Percentiles rank a stretch among this genome's conserved stretches.
phyloP scores from a whole-genome alignment of 352 stramenopile species.

The Phytopythium cucurbitacearum region DNA sequence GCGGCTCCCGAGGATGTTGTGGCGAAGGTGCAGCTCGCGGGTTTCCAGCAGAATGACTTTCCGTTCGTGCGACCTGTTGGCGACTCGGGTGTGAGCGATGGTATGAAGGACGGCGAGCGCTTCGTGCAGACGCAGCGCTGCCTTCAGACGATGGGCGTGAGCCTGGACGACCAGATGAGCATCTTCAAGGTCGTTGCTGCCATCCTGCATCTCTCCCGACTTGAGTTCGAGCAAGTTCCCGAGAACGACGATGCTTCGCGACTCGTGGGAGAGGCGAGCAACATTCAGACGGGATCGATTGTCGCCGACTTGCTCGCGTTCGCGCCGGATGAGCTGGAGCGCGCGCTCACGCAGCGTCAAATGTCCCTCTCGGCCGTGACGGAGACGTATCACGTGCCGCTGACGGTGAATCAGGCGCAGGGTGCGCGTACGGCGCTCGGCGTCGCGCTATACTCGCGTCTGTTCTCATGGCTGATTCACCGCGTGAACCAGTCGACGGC shows the following conservation, averaged over 20 bases:
- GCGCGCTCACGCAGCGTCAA: conserved; percentile 69
- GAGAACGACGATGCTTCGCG: conserved; percentile 70
- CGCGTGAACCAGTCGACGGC: conserved; percentile 79
- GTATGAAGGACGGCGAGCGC: conserved; percentile 65
- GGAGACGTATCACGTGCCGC: conserved; percentile 81
- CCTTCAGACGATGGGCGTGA: conserved; percentile 74
- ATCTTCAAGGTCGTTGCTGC: conserved; percentile 77
- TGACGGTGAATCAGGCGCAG: conserved; percentile 80
- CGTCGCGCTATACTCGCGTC: conserved; percentile 90
- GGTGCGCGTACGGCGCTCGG: conserved; percentile 70
- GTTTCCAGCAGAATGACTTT: conserved; percentile 78
- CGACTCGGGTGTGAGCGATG: conserved; percentile 40
- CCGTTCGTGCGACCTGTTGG: conserved; percentile 54
- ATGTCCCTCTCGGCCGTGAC: conserved; percentile 74
- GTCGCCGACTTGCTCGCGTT: conserved; percentile 70
- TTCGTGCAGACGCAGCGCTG: conserved; percentile 74
- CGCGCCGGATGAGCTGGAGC: conserved; percentile 54
- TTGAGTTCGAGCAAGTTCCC: conserved; percentile 53
- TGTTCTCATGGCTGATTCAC: conserved; percentile 97
- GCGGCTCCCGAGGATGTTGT: conserved; percentile 48
- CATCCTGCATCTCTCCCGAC: conserved; percentile 76
- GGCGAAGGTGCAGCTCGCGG: conserved; percentile 59
- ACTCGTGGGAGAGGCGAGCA: conserved; percentile 45
- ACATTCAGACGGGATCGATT: conserved; percentile 37
- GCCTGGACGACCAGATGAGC: conserved; percentile 61